Base-by-base conservation (phyloP, 768 basidiomycete genomes). In the Neoboletus subvelutipes region DNA sequence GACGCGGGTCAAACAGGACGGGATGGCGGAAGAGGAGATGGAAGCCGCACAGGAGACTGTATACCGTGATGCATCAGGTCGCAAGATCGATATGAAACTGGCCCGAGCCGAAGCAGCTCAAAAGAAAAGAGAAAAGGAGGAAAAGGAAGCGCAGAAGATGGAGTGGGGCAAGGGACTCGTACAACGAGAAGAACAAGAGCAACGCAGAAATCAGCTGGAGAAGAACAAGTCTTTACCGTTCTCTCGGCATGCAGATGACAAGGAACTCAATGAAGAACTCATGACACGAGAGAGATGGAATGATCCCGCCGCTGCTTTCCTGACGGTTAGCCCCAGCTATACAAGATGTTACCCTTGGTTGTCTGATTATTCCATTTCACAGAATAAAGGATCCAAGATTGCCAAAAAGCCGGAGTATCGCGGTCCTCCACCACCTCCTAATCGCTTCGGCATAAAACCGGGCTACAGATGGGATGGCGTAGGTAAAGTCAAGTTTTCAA, bases 381-480 rank as follows among this genome's bases (percentile, higher is more conserved):
- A 94, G 90, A 90, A 90, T 81, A 86, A 87, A 71, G 78, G 71
- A 68, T 67, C 79, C 0, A 91, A 90, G 64, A 92, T 86, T 1
- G 87, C 92, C 2, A 83, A 83, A 51, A 85, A 80, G 73, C 97
- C 96, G 10, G 86, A 88, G 70, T 98, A 98, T 71, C 78, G 73
- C 18, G 94, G 95, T 13, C 92, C 95, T 1, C 83, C 88, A 0
- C 92, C 92, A 1, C 88, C 94, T 15, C 95, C 96, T 9, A 98
- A 99, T 75, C 86, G 97, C 8, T 98, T 96, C 71, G 88, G 89
- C 24, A 98, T 99, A 60, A 88, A 83, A 61, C 97, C 97, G 26
- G 97, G 97, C 1, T 93, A 94, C 71, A 80, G 96, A 68, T 99
- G 97, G 97, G 97, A 99, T 70, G 97, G 97, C 29, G 97, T 98